Evolutionary conservation across 2,329 filamentous ascomycete genomes (phyloP), one percentile per base, ranked within the genome.

Genomic region (Ophiocordyceps camponoti-floridani): DNA sequence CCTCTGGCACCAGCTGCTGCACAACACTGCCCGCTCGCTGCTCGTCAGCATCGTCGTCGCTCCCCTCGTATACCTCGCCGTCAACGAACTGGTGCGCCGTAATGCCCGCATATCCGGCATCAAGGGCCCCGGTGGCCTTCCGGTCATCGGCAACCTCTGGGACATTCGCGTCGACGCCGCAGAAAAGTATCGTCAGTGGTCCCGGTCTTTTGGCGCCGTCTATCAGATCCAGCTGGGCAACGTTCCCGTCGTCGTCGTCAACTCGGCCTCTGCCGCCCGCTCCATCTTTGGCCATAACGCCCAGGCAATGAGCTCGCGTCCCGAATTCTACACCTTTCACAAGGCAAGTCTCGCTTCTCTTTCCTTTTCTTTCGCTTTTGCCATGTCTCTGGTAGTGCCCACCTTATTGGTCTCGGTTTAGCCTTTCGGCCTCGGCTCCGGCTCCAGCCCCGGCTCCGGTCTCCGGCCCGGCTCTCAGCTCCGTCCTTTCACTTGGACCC

Each of bases 161-260:
- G 68, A 75, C 35, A 75, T 76, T 28, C 65, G 69, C 4, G 58
- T 62, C 43, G 72, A 75, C 47, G 72, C 73, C 0, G 69, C 73
- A 0, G 70, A 75, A 46, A 68, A 73, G 53, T 77, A 76, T 52
- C 67, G 70, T 2, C 50, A 65, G 27, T 77, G 72, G 72, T 64
- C 72, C 0, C 64, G 63, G 44, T 62, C 56, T 37, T 69, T 69
- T 45, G 63, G 62, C 0, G 51, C 55, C 1, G 72, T 77, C 2
- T 77, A 72, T 52, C 73, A 77, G 51, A 70, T 77, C 18, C 67
- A 71, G 52, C 55, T 77, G 7, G 73, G 73, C 0, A 76, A 77
- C 42, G 62, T 74, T 14, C 70, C 72, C 1, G 60, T 75, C 13
- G 63, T 77, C 2, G 65, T 77, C 10, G 65, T 77, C 41, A 76